Conservation (phyloP, 805 yeast genomes). For the Saccharomycopsis javanensis region DNA sequence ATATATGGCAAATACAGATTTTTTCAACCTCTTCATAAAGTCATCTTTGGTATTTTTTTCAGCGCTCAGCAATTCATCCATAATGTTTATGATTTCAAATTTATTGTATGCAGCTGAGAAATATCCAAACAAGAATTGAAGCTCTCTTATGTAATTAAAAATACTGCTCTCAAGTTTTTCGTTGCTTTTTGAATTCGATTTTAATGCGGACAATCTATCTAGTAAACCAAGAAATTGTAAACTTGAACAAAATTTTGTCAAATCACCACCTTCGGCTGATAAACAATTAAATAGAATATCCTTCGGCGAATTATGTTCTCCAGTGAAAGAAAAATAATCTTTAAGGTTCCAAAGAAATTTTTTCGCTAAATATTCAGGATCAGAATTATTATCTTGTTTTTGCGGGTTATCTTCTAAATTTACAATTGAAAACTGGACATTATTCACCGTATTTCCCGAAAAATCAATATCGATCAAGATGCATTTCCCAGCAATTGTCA, state of each 20-base stretch:
- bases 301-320: background rate
- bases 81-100: background rate
- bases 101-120: background rate
- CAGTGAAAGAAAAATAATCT: conserved; percentile 11
- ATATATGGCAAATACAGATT: background rate
- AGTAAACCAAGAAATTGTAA: background rate
- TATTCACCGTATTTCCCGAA: background rate
- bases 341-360: conserved; percentile 6
- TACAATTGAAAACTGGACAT: conserved; percentile 1
- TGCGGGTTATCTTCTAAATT: background rate
- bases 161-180: background rate
- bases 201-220: background rate
- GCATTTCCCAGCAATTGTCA: conserved; percentile 29
- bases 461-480: conserved; percentile 31
- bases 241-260: background rate
- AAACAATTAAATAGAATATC: conserved; percentile 6
- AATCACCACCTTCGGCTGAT: background rate
- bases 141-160: background rate
- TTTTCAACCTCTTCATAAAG: background rate
- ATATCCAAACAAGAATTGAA: background rate
- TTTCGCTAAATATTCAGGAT: background rate
- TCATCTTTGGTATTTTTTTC: background rate
- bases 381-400: background rate
- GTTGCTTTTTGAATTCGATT: background rate
- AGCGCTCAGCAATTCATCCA: background rate